Conservation (phyloP, 495 filamentous ascomycete genomes). For the Aspergillus saccharolyticus region DNA sequence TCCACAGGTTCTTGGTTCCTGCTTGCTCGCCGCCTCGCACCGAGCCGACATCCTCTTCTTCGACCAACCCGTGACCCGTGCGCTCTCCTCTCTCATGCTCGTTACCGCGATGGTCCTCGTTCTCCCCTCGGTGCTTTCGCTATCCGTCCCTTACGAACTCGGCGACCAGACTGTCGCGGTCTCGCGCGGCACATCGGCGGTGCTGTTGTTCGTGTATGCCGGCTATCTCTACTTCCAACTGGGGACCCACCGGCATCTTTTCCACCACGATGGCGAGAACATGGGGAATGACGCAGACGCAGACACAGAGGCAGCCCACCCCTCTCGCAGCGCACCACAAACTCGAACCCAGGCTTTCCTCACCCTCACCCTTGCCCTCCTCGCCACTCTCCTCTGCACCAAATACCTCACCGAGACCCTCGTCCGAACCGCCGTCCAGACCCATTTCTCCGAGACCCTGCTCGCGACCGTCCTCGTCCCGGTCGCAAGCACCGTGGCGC, state of each 20-base stretch:
- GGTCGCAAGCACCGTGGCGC: slow-evolving; percentile 25
- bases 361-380: neutral
- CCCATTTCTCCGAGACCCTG: slow-evolving; percentile 14
- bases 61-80: slow-evolving; percentile 17
- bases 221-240: slow-evolving; percentile 60
- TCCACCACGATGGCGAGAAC: too few relatives aligned
- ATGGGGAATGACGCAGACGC: neutral
- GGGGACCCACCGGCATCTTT: slow-evolving; percentile 24
- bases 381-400: slow-evolving; percentile 23
- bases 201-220: slow-evolving; percentile 64
- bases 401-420: slow-evolving; percentile 21
- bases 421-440: slow-evolving; percentile 5
- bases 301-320: slow-evolving; percentile 11
- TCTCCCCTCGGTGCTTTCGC: slow-evolving; percentile 24
- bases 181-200: slow-evolving; percentile 25
- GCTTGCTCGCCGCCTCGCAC: slow-evolving; percentile 20
- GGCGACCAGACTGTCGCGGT: slow-evolving; percentile 45
- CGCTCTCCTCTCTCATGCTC: slow-evolving; percentile 27
- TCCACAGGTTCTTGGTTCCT: slow-evolving; percentile 20
- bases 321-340: slow-evolving; percentile 11
- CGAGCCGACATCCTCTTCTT: slow-evolving; percentile 17
- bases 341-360: slow-evolving; percentile 16
- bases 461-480: slow-evolving; percentile 27
- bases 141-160: slow-evolving; percentile 25
- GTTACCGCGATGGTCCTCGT: slow-evolving; percentile 20